phyloP scores from a whole-genome alignment of 2,329 filamentous ascomycete species.

The Ophiostoma pallidulum region DNA sequence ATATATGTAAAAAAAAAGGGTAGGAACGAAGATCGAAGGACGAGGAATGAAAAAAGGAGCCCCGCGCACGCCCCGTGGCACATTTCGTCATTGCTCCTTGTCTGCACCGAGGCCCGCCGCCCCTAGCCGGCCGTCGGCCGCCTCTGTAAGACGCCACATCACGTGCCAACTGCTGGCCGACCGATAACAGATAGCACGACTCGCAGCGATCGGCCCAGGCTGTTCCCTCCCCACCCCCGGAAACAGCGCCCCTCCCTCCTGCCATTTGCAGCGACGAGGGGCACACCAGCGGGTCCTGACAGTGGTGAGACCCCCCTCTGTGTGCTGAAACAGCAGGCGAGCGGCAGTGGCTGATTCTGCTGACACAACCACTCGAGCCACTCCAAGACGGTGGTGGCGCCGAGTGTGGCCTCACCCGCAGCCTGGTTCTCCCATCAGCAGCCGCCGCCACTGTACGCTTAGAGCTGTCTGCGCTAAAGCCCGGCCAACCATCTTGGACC shows the following conservation, averaged over 20 bases:
- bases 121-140: slow-evolving; percentile 5
- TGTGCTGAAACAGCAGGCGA: background rate
- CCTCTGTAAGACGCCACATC: slow-evolving; percentile 3
- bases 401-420: background rate
- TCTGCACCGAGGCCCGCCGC: slow-evolving; percentile 2
- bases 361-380: background rate
- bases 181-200: no score
- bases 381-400: background rate
- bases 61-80: background rate
- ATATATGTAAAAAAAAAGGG: background rate
- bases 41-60: background rate
- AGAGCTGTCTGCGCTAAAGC: no score
- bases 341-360: background rate
- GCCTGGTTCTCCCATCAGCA: background rate
- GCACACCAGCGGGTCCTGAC: background rate
- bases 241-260: background rate
- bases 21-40: slow-evolving; percentile 2
- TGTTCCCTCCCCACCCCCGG: background rate
- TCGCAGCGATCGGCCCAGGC: no score
- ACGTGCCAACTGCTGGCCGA: no score
- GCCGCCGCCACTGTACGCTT: no score
- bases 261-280: background rate
- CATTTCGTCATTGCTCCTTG: slow-evolving; percentile 10
- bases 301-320: no score
- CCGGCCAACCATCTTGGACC: no score